Evolutionary conservation across 1,139 yeast species (phyloP), one percentile per base, ranked within the genome.

Genomic region (Fermentozyma sake): DNA sequence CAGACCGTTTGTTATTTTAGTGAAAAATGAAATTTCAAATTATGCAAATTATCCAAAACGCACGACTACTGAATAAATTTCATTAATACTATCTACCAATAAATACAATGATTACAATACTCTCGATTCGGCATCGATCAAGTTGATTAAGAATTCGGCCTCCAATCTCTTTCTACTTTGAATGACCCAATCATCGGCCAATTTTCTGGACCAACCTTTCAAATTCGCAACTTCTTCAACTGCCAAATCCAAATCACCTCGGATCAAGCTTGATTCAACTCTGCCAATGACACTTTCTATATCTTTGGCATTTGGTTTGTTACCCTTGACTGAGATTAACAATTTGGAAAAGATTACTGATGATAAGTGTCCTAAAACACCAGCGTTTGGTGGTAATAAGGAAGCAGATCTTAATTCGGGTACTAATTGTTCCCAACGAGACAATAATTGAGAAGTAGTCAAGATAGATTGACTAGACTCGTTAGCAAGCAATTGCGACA

Each of bases 371-470:
- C 96, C 97, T 45, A 91, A 73, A 34, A 91, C 73, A 47, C 98
- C 98, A 17, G 98, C 95, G 52, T 89, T 84, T 44, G 94, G 95
- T 28, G 97, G 97, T 38, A 85, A 72, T 44, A 87, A 61, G 8
- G 96, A 79, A 7, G 95, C 91, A 16, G 87, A 77, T 56, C 95
- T 79, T 50, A 91, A 76, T 58, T 89, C 95, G 12, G 95, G 95
- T 12, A 75, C 79, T 36, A 91, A 68, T 34, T 79, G 64, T 41
- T 78, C 76, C 82, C 91, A 82, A 54, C 87, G 73, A 27, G 76
- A 55, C 41, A 73, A 61, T 44, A 87, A 70, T 48, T 91, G 91
- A n/a, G 87, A 50, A 33, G 61, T 68, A 9, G 77, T 67, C 38
- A 79, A 64, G 24, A 81, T 69, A 7, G 87, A 81, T 33, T 70